Evolutionary conservation across 352 stramenopile genomes (phyloP).

Genomic region (Thalassiosira hispida): DNA sequence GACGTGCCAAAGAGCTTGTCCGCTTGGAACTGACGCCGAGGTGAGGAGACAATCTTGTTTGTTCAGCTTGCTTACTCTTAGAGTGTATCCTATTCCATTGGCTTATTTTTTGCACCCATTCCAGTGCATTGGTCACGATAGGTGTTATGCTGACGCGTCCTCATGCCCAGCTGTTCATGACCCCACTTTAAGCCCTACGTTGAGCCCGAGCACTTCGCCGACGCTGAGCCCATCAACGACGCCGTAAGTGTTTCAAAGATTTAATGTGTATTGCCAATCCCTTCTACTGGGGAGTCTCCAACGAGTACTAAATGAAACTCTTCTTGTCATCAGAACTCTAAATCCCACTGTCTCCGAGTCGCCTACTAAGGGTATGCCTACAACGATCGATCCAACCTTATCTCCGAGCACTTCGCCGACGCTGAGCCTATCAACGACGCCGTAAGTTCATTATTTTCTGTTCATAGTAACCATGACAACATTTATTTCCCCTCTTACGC

Average conservation of each 20-base stretch:
- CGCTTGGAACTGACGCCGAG: not conserved
- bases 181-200: not conserved
- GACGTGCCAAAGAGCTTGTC: not conserved
- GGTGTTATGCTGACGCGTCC: not conserved
- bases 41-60: not conserved
- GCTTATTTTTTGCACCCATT: too few species aligned
- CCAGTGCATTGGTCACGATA: not conserved
- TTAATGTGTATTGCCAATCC: too few species aligned
- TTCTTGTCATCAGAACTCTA: not conserved
- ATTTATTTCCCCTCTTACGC: too few species aligned
- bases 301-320: not conserved
- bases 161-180: not conserved
- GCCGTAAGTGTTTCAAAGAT: not conserved
- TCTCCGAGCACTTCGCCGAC: not conserved
- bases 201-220: not conserved
- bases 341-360: not conserved
- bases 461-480: too few species aligned
- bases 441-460: not conserved
- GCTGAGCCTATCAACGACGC: not conserved
- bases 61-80: too few species aligned
- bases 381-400: not conserved
- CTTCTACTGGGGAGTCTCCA: too few species aligned
- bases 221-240: not conserved
- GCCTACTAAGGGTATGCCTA: not conserved
- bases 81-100: too few species aligned